Conservation (phyloP, 2,329 filamentous ascomycete genomes). For the Fusarium staphyleae region DNA sequence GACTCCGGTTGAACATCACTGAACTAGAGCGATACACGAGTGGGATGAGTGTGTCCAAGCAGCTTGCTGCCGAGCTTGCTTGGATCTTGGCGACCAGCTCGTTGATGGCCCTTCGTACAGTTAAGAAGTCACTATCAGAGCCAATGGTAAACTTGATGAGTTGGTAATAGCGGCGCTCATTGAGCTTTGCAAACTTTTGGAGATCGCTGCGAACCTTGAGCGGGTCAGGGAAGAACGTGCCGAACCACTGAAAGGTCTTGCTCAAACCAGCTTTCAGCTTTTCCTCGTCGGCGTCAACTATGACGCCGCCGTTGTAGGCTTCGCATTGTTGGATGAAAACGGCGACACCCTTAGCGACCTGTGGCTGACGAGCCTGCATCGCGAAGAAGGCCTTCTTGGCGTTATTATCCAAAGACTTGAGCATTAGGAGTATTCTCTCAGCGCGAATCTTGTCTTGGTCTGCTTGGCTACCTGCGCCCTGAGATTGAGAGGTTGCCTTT, state of each 20-base stretch:
- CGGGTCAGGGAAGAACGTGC: conserved; percentile 78
- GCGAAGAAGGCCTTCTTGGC: conserved; percentile 90
- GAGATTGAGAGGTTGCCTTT: conserved; percentile 66
- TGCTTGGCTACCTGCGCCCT: conserved; percentile 56
- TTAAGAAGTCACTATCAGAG: conserved; percentile 89
- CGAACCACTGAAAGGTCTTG: conserved; percentile 75
- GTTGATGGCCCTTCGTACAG: conserved; percentile 86
- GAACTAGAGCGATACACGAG: conserved; percentile 84
- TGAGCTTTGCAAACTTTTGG: conserved; percentile 87
- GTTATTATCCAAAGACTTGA: conserved; percentile 77
- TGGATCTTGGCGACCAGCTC: conserved; percentile 86
- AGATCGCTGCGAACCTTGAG: conserved; percentile 77
- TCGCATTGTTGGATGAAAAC: conserved; percentile 87
- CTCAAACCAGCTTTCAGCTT: conserved; percentile 74
- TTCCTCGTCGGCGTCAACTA: conserved; percentile 74
- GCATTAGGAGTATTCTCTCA: conserved; percentile 82
- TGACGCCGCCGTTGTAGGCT: conserved; percentile 85
- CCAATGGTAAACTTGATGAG: conserved; percentile 86
- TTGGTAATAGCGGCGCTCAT: conserved; percentile 90
- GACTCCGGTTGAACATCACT: conserved; percentile 92
- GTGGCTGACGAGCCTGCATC: conserved; percentile 79
- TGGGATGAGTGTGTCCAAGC: conserved; percentile 81
- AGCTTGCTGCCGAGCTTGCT: conserved; percentile 65
- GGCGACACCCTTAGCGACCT: conserved; percentile 75
- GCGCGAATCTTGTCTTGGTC: conserved; percentile 81